Evolutionary conservation across 2,329 filamentous ascomycete genomes (phyloP), one percentile per base, ranked within the genome.

Genomic region (Pseudocercospora vitis): DNA sequence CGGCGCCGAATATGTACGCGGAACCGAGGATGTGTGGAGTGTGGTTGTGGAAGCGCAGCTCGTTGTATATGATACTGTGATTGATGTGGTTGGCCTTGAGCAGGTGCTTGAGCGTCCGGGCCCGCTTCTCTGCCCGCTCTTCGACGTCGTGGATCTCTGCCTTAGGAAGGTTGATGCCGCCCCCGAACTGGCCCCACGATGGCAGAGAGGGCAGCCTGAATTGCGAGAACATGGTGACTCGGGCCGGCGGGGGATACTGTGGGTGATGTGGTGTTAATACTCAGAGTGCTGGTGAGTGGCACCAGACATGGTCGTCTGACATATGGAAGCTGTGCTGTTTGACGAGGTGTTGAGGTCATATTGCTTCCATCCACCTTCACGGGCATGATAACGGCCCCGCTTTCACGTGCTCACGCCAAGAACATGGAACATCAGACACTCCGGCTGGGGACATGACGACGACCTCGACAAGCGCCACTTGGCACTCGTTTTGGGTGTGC

Each of bases 31-130:
- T 81, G 73, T 96, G 91, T 32, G 89, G 81, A 63, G 86, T 78
- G 73, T 95, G 88, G 67, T 97, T 97, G 74, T 94, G 84, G 65
- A 85, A 94, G 57, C 81, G 76, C 3, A 87, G 76, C 49, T 87
- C 70, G 69, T 91, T 84, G 70, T 88, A 94, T 50, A 96, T 74
- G 61, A 97, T 85, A 26, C 90, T 84, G 72, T 95, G 83, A 69
- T 94, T 96, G 62, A 86, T 86, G 74, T 99, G 94, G 70, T 97
- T 97, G 48, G 91, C 86, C 71, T 88, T 89, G 56, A 99, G 72
- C 11, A 99, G 78, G 73, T 97, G 91, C 75, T 95, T 96, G 57
- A 99, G 78, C 16, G 89, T 89, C 57, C 92, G 80, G 14, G 87
- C 84, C 52, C 88, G 80, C 70, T 89, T 92, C 68, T 95, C 90